phyloP scores from a whole-genome alignment of 768 basidiomycete species.

The Boletus edulis region DNA sequence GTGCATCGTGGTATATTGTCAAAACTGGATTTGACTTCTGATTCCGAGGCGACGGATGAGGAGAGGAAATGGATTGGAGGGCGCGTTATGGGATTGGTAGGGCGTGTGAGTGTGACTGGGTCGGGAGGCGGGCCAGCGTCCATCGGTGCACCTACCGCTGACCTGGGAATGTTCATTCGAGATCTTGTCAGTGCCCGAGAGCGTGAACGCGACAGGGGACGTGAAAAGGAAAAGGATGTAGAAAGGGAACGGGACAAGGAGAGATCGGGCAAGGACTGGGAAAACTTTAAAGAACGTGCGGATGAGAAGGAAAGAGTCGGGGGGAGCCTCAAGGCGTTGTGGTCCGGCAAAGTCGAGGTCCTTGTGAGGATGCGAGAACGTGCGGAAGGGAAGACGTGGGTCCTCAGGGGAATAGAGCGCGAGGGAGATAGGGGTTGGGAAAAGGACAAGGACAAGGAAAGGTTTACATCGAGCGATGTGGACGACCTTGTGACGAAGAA shows the following conservation, averaged over 20 bases:
- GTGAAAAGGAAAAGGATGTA: constrained; percentile 36
- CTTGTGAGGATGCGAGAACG: constrained; percentile 30
- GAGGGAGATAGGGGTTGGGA: constrained; percentile 28
- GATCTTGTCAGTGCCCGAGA: constrained; percentile 37
- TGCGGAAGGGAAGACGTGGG: constrained; percentile 20
- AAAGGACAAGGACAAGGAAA: constrained; percentile 22
- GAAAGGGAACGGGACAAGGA: constrained; percentile 38
- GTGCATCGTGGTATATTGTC: constrained; percentile 61
- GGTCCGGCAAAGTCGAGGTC: constrained; percentile 31
- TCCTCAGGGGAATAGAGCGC: constrained; percentile 17
- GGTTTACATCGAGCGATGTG: constrained; percentile 29
- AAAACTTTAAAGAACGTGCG: constrained; percentile 28
- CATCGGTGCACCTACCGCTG: constrained; percentile 46
- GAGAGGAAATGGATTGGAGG: constrained; percentile 31
- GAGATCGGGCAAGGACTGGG: constrained; percentile 34
- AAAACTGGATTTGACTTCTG: constrained; percentile 46
- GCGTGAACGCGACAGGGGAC: constrained; percentile 25
- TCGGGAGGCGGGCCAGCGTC: constrained; percentile 37
- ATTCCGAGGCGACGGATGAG: constrained; percentile 32
- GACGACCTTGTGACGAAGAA: constrained; percentile 25
- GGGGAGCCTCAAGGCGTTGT: constrained; percentile 34
- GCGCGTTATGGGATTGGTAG: constrained; percentile 39
- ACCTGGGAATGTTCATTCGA: constrained; percentile 52
- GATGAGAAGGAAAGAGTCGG: constrained; percentile 36
- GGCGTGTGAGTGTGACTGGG: constrained; percentile 32